A percentile compares a stretch with the other conserved stretches of the same genome.
Conservation (phyloP, 768 basidiomycete genomes). For the Psilocybe sp. region DNA sequence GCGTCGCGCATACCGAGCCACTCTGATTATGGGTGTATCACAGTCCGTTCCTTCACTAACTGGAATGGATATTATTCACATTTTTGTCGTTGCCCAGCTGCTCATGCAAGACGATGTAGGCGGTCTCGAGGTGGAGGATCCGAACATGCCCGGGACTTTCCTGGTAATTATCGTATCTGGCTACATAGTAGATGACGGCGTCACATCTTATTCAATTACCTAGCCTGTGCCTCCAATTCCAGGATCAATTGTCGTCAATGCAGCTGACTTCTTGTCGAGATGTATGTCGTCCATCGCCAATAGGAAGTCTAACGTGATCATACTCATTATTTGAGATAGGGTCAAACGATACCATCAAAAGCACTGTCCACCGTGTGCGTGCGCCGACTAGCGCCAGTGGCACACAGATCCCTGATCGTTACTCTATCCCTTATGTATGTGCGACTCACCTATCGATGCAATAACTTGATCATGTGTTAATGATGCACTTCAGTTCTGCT, state of each 20-base stretch:
- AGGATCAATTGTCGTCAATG: slow-evolving; percentile 49
- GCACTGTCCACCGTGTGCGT: slow-evolving; percentile 52
- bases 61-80: too few species aligned
- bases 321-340: slow-evolving; percentile 21
- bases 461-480: not conserved
- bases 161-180: too few species aligned
- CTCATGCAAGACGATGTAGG: slow-evolving; percentile 60
- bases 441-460: not conserved
- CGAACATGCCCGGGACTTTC: slow-evolving; percentile 41
- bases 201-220: too few species aligned
- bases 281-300: slow-evolving; percentile 26
- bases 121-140: slow-evolving; percentile 62
- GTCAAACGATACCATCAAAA: slow-evolving; percentile 45
- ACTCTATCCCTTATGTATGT: slow-evolving; percentile 62
- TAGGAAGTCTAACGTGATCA: not conserved
- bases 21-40: slow-evolving; percentile 56
- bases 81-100: slow-evolving; percentile 20
- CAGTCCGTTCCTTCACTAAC: slow-evolving; percentile 24
- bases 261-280: slow-evolving; percentile 48
- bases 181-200: too few species aligned
- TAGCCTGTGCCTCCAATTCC: slow-evolving; percentile 41
- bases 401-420: slow-evolving; percentile 41
- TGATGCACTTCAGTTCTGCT: slow-evolving; percentile 24
- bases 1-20: slow-evolving; percentile 46
- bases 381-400: slow-evolving; percentile 33